Base-by-base conservation (phyloP, 2,329 filamentous ascomycete species). In the Colletotrichum orchidophilum region DNA sequence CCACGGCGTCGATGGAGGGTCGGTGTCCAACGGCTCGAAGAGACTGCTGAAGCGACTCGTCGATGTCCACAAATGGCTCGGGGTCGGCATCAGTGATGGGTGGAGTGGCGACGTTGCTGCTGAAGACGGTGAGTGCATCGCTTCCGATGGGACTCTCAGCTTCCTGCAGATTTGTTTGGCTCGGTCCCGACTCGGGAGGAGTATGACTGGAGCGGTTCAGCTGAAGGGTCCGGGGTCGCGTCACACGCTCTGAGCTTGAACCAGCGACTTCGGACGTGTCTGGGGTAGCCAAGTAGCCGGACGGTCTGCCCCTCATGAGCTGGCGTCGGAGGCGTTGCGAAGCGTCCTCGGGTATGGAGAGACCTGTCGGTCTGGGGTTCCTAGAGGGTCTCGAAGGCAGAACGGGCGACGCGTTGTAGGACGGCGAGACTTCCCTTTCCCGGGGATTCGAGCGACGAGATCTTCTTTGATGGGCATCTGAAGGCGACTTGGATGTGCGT, bases 51-150 rank as follows among this genome's bases (percentile, higher is more conserved):
- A 88, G 80, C 13, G 85, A 83, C 57, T 87, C 85, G 74, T 88
- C 86, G 5, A 80, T 77, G 58, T 88, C 86, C 26, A 81, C 82
- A 72, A 90, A 87, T 11, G 89, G 87, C 73, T 93, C 92, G 12
- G 90, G 81, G 72, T 95, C 93, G 26, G 90, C 88, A 73, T 95
- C 93, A 9, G 90, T 92, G 74, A 94, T 90, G 7, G 93, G 93
- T 33, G 93, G 93, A 11, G 93, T 94, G 62, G 93, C 92, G 60
- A 91, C 90, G 71, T 87, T 90, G 77, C 85, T 87, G 75, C 86
- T 87, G 76, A 93, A 92, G 39, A 89, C 83, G 12, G 89, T 90
- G 67, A 88, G 87, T 2, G 87, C 83, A 67, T 90, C 87, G 76
- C 86, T 89, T 31, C 82, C 86, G 0, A 84, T 81, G 3, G 87